Conservation (phyloP, 2,329 filamentous ascomycete species). For the Trichophyton equinum region DNA sequence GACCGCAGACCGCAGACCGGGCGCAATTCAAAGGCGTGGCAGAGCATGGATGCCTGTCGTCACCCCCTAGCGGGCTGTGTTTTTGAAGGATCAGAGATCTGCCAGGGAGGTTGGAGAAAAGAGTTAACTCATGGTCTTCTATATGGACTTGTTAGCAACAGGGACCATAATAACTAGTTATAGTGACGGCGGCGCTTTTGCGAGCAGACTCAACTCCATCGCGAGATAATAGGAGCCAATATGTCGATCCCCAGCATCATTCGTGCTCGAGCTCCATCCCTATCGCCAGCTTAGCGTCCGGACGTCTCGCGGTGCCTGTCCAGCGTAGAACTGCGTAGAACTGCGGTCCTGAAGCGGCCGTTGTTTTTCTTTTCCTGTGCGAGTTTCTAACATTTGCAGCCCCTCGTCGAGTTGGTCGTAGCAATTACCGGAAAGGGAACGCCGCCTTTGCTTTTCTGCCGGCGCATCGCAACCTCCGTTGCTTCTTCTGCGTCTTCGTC, state of each 20-base stretch:
- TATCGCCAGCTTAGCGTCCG: not conserved
- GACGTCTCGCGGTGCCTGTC: not conserved
- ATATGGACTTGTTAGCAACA: not conserved
- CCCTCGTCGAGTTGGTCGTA: not conserved
- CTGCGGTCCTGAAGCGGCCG: not conserved
- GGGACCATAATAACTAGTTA: too few relatives aligned
- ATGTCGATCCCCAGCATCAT: not conserved
- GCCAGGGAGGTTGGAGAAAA: not conserved
- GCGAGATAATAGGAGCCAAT: not conserved
- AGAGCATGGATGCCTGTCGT: constrained; percentile 1
- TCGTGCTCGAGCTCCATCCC: not conserved
- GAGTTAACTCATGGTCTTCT: not conserved
- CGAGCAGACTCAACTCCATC: not conserved
- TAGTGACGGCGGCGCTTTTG: not conserved
- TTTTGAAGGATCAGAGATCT: constrained; percentile 3
- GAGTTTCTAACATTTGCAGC: not conserved
- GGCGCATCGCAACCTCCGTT: not conserved
- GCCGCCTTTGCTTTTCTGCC: not conserved
- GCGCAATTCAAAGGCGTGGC: constrained; percentile 2
- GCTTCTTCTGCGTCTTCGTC: not conserved
- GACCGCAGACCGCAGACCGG: constrained; percentile 2
- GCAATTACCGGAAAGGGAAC: not conserved
- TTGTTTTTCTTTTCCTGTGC: not conserved
- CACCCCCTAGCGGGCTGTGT: constrained; percentile 1
- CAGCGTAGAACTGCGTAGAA: not conserved